Evolutionary conservation across 768 basidiomycete species (phyloP).

Genomic region (Boletales sp.): DNA sequence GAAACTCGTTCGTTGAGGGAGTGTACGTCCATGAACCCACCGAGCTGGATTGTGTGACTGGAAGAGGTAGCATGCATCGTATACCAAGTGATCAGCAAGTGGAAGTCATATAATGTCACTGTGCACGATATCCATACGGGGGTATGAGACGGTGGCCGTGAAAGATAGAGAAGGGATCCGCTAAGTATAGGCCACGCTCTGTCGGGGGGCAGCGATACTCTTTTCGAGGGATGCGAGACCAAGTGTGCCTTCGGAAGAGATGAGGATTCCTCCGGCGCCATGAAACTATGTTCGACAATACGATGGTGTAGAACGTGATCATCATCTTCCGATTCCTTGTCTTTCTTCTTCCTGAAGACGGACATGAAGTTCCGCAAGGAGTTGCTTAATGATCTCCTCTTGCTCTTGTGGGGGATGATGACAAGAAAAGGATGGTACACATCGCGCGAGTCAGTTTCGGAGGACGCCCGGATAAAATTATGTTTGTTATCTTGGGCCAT

Average conservation of each 20-base stretch:
- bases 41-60: conserved; percentile 46
- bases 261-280: background rate
- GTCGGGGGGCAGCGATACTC: background rate
- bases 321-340: conserved; percentile 26
- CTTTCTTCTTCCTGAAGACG: conserved; percentile 51
- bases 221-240: background rate
- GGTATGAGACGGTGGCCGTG: conserved; percentile 26
- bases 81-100: conserved; percentile 48
- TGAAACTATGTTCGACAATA: conserved; percentile 5
- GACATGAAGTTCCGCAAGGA: conserved; percentile 63
- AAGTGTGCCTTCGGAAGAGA: background rate
- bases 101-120: conserved; percentile 33
- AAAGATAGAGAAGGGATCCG: conserved; percentile 47
- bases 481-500: conserved; percentile 6
- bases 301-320: conserved; percentile 9
- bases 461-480: conserved; percentile 13
- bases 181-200: conserved; percentile 2
- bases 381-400: conserved; percentile 52
- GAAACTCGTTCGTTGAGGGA: conserved; percentile 51
- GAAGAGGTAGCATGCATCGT: conserved; percentile 39
- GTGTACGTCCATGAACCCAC: conserved; percentile 58
- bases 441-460: conserved; percentile 11
- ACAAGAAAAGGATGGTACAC: conserved; percentile 14
- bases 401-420: conserved; percentile 35
- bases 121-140: conserved; percentile 52